Evolutionary conservation across 148 eudicot species (phyloP).

Genomic region (Talinum fruticosum): DNA sequence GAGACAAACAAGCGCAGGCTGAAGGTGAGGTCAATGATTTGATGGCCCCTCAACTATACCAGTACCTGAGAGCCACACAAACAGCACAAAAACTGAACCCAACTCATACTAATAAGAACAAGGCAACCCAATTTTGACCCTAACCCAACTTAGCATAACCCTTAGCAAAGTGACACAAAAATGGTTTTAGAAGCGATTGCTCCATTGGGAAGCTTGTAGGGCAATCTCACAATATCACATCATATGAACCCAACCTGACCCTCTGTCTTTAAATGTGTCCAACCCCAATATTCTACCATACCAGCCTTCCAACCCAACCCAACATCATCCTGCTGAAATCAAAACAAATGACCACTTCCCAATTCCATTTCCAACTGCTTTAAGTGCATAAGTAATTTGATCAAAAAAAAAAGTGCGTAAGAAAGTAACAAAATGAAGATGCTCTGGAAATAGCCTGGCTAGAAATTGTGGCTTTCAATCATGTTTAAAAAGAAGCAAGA

Average conservation of each 20-base stretch:
- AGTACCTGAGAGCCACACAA: not conserved
- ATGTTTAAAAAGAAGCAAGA: not conserved
- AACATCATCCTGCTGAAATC: not conserved
- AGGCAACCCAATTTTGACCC: not conserved
- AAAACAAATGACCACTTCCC: not conserved
- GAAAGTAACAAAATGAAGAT: constrained; percentile 7
- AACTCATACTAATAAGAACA: not conserved
- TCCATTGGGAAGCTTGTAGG: not conserved
- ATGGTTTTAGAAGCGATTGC: not conserved
- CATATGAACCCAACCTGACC: no score
- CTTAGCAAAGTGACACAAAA: not conserved
- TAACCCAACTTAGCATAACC: not conserved
- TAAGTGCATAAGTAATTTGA: no score
- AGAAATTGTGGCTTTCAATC: not conserved
- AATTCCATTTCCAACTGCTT: not conserved
- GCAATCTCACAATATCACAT: not conserved
- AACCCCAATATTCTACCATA: no score
- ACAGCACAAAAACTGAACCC: not conserved
- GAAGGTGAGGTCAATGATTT: not conserved
- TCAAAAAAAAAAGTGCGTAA: not conserved
- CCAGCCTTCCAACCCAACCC: not conserved
- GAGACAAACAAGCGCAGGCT: not conserved
- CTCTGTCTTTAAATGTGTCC: no score
- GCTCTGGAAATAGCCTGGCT: not conserved
- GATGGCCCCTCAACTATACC: not conserved